Evolutionary conservation across 331 rosid genomes (phyloP), one percentile per base, ranked within the genome.

Genomic region (Malus hybrid): DNA sequence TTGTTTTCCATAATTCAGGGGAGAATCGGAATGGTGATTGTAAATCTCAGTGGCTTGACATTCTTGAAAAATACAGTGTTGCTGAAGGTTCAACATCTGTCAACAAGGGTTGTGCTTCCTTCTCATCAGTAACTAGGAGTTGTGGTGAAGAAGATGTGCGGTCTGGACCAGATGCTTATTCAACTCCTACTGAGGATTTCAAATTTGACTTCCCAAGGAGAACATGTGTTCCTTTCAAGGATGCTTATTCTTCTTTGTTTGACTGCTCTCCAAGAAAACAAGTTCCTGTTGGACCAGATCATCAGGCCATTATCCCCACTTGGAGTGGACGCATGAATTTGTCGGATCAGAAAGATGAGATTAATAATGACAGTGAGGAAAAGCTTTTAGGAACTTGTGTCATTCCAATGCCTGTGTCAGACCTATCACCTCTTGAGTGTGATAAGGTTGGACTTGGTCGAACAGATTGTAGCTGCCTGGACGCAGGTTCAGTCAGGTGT

Each of bases 231-330:
- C 83, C 83, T 63, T 28, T 64, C 20, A 82, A 80, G 70, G 86
- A 79, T 80, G 77, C 14, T 22, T 68, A 65, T 81, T 61, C 79
- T 28, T 57, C 72, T 28, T 75, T 67, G 39, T 59, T 31, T 28
- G 84, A 82, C 69, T 3, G 63, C 68, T 71, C 75, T 80, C 85
- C 86, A 3, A 76, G 87, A 83, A 82, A 60, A 62, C 77, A 67
- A 74, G 83, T 86, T 78, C 89, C 90, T 10, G 12, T 86, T 46
- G 93, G 90, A 59, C 75, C 83, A 52, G 73, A 84, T 77, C 86
- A 86, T 83, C 93, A 86, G 75, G 90, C 87, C 59, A 73, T 56
- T 62, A 80, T 88, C 77, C 88, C 93, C 27, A 29, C 72, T 36
- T 88, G 90, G 87, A 44, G 19, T 10, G 87, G 85, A 67, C 44